Base-by-base conservation (phyloP, 345 rosid genomes). In the Dipteronia dyeriana region DNA sequence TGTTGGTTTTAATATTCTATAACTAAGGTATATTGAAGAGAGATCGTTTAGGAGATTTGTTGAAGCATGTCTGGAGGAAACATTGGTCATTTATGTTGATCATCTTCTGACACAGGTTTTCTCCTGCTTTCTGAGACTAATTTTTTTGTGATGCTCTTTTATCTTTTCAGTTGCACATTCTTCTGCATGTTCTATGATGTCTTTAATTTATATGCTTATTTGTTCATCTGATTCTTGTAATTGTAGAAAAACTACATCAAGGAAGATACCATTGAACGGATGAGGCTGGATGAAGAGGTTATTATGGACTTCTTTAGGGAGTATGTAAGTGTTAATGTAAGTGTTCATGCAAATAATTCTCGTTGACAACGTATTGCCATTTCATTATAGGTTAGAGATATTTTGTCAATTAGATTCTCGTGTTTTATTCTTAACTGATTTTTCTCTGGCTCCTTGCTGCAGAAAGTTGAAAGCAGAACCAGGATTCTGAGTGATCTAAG, bases 211-310 rank as follows among this genome's bases (percentile, higher is more conserved):
- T 59, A 39, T 57, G 17, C 2, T 41, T 41, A 66, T 38, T 38
- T 11, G 66, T 75, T 45, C 29, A n/a, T 79, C 73, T 71, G 73
- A 4, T 75, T 68, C 23, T 41, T 84, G 75, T 84, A 60, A 78
- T 78, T 81, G 69, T 79, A 97, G 97, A 94, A 82, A 89, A 92
- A 89, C 85, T 87, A 90, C 88, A 89, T 94, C 83, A 92, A 94
- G 86, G 98, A 97, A 85, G 98, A 91, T 82, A 97, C 99, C 16
- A 92, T 97, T 78, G 98, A 94, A 70, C 88, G 97, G 78, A 94
- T 94, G 98, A 91, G 95, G 82, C 88, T 92, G 3, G 99, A 97
- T 68, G 99, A 97, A 80, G 99, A 97, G 87, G 93, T 88, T 84
- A 92, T 97, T 65, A 90, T 88, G 93, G 98, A 97, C 80, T 97